These are phyloP conservation scores for Tanozyma kutaoensis DNA, from an alignment of 805 yeast species.

Conservation along the genomic window DNA sequence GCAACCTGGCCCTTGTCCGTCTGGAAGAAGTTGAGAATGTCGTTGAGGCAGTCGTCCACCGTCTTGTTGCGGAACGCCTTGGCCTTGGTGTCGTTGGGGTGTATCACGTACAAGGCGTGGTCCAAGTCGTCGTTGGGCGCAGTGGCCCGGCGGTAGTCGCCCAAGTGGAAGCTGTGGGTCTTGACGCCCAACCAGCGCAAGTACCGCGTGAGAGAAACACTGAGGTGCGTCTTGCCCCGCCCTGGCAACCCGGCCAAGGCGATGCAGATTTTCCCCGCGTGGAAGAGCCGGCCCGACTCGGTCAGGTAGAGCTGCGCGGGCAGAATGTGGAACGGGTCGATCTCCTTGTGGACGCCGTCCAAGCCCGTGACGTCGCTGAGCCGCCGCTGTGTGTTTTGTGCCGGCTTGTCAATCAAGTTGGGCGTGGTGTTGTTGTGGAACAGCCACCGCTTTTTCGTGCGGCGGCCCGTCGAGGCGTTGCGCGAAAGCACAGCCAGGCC, in stretches of 20 bases:
- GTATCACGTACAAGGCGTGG: conserved; percentile 49
- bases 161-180: conserved; percentile 69
- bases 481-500: conserved; percentile 20
- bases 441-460: conserved; percentile 30
- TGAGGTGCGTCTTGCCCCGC: conserved; percentile 85
- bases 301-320: conserved; percentile 93
- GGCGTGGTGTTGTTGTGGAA: conserved; percentile 24
- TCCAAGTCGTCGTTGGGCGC: conserved; percentile 35
- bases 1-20: conserved; percentile 86
- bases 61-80: conserved; percentile 40
- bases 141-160: conserved; percentile 68
- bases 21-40: conserved; percentile 57
- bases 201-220: conserved; percentile 85
- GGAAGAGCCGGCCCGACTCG: conserved; percentile 83
- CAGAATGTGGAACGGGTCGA: conserved; percentile 52
- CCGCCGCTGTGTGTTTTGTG: conserved; percentile 16
- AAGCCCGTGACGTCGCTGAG: conserved; percentile 26
- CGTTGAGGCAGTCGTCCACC: conserved; percentile 50
- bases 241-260: conserved; percentile 91
- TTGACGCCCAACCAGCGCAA: conserved; percentile 94
- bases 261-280: conserved; percentile 88
- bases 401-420: conserved; percentile 21
- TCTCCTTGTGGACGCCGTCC: conserved; percentile 53
- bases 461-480: conserved; percentile 14
- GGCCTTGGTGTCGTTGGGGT: conserved; percentile 24